phyloP scores from a whole-genome alignment of 177 flowering plant species.

The Tripterygium wilfordii region DNA sequence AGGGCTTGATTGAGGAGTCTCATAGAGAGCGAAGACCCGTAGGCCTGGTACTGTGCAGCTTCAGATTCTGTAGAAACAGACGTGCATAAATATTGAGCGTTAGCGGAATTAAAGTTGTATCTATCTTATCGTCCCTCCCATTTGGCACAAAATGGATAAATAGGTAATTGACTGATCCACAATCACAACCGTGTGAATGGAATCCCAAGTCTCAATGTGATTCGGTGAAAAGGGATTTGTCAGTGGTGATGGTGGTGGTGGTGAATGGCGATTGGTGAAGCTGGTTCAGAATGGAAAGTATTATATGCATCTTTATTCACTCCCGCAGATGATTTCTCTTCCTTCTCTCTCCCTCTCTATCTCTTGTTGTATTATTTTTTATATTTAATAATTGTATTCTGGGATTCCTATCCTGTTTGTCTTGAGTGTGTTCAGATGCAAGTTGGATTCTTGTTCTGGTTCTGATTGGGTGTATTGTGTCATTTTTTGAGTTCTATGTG shows the following conservation, averaged over 20 bases:
- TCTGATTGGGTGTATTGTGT: too few relatives aligned
- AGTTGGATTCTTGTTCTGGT: too few relatives aligned
- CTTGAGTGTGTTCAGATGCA: constrained; percentile 6
- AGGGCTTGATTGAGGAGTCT: too few relatives aligned
- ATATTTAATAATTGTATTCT: background rate
- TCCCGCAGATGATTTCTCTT: constrained; percentile 1
- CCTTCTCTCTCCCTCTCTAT: constrained; percentile 4
- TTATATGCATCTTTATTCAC: constrained; percentile 11
- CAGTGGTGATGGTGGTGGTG: background rate
- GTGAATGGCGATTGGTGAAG: constrained; percentile 14
- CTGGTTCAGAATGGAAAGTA: background rate
- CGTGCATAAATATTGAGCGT: too few relatives aligned
- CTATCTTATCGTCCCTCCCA: too few relatives aligned
- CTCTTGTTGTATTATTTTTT: constrained; percentile 3
- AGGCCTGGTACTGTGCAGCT: constrained; percentile 3
- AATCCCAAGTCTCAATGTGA: constrained; percentile 20
- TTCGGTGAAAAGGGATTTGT: constrained; percentile 1
- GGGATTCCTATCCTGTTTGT: background rate
- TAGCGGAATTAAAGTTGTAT: too few relatives aligned
- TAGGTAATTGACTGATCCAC: background rate
- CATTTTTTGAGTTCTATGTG: too few relatives aligned
- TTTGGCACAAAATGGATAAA: constrained; percentile 2
- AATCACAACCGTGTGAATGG: constrained; percentile 25
- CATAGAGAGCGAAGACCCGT: background rate
- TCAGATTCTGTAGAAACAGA: too few relatives aligned